Evolutionary conservation across 495 filamentous ascomycete genomes (phyloP), one percentile per base, ranked within the genome.

Genomic region (Cercophora sp.): DNA sequence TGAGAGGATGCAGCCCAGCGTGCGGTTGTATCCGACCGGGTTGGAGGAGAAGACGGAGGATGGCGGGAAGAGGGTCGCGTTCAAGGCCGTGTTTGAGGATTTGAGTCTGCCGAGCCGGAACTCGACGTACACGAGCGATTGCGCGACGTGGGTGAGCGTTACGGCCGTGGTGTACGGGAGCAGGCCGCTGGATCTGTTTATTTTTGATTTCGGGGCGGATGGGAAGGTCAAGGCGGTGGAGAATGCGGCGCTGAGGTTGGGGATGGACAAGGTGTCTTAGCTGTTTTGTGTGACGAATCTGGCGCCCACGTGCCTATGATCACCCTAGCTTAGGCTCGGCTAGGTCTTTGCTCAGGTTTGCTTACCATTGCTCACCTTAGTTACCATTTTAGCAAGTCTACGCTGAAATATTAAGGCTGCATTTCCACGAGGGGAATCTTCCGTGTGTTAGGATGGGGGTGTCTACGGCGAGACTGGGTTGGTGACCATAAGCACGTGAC

Each of bases 1-100:
- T 44, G 35, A 68, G 58, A 44, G 43, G 10, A 47, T 65, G 18
- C 34, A 52, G 11, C 62, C 62, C 1, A 52, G 36, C 10, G 63
- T 69, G 6, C 54, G 70, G 8, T 53, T 78, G 4, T 78, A 76
- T 48, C 72, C 72, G 2, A 70, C 73, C 2, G 69, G 70, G 0
- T 48, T 76, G 2, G 66, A 69, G 54, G 57, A 68, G 4, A 40
- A 42, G 2, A 27, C 49, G 0, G 13, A 56, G 4, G 58, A 67
- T 13, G 72, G 70, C 0, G 68, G 70, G 1, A 63, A 61, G 4
- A 57, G 60, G 45, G 57, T 77, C 0, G 70, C 70, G 8, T 80
- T 76, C 60, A 72, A 75, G 31, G 74, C 74, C 8, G 66, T 77
- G 9, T 74, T 70, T 51, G 71, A 75, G 45, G 70, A 76, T 20